Percentiles rank a stretch among this genome's conserved stretches.
Conservation (phyloP, 768 basidiomycete genomes). For the Lentinus brumalis region DNA sequence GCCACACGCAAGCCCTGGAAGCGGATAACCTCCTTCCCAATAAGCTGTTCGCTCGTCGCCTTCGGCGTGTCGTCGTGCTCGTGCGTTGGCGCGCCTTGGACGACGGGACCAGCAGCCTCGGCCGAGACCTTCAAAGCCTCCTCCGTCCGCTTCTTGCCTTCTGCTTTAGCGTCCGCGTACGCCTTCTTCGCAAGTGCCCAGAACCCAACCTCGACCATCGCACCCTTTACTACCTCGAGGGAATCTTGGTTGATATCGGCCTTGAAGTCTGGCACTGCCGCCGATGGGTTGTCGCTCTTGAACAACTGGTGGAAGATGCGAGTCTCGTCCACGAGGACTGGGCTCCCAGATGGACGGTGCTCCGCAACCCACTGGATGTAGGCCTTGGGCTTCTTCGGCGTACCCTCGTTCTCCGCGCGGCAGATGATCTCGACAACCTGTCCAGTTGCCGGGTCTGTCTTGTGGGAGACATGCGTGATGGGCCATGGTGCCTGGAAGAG, state of each 20-base stretch:
- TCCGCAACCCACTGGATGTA: slow-evolving; percentile 98
- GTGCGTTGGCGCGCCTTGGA: slow-evolving; percentile 30
- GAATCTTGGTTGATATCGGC: slow-evolving; percentile 83
- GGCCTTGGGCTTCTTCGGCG: slow-evolving; percentile 80
- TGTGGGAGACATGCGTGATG: slow-evolving; percentile 91
- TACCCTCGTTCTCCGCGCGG: slow-evolving; percentile 67
- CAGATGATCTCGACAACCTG: slow-evolving; percentile 79
- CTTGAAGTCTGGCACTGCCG: slow-evolving; percentile 69
- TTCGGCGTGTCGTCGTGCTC: slow-evolving; percentile 61
- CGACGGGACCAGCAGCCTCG: slow-evolving; percentile 29
- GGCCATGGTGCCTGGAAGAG: slow-evolving; percentile 91
- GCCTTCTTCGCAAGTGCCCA: slow-evolving; percentile 76
- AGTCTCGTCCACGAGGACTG: slow-evolving; percentile 85
- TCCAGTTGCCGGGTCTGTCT: slow-evolving; percentile 70
- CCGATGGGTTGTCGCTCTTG: slow-evolving; percentile 87
- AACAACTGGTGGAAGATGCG: slow-evolving; percentile 92
- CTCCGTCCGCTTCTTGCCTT: slow-evolving; percentile 62
- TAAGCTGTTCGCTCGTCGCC: slow-evolving; percentile 75
- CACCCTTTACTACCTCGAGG: slow-evolving; percentile 76
- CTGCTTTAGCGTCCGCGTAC: slow-evolving; percentile 63
- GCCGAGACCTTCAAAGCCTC: slow-evolving; percentile 54
- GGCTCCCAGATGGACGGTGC: slow-evolving; percentile 74
- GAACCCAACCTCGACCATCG: slow-evolving; percentile 89
- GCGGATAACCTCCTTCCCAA: slow-evolving; percentile 89
- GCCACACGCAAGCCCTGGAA: slow-evolving; percentile 97